Evolutionary conservation across 257 asterid species (phyloP).

Genomic region (Striga asiatica): DNA sequence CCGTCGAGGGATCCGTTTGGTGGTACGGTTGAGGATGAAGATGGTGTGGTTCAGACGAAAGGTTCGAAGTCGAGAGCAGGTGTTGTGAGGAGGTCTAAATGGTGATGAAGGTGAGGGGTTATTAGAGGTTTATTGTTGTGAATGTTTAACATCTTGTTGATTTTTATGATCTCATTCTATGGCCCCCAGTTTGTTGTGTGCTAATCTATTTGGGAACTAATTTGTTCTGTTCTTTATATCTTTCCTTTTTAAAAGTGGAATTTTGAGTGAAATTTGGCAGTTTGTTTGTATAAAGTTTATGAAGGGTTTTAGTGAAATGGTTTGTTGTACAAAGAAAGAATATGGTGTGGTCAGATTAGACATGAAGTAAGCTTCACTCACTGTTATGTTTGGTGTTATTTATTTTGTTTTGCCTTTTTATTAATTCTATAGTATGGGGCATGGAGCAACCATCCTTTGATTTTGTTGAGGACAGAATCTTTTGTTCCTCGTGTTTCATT

Average conservation of each 20-base stretch:
- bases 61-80: constrained; percentile 44
- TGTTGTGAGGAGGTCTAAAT: constrained; percentile 50
- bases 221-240: background rate
- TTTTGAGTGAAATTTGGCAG: background rate
- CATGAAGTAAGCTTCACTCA: constrained; percentile 2
- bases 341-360: background rate
- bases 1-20: constrained; percentile 31
- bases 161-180: constrained; percentile 6
- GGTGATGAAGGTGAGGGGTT: constrained; percentile 27
- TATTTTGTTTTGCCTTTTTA: no score
- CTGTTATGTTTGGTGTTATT: background rate
- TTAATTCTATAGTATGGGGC: no score
- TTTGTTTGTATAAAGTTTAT: constrained; percentile 8
- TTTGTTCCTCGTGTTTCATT: no score
- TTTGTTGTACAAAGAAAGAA: constrained; percentile 19
- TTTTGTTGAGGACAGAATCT: no score
- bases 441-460: no score
- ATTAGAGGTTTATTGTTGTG: background rate
- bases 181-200: background rate
- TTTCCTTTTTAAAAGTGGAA: background rate
- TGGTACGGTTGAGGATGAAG: constrained; percentile 25
- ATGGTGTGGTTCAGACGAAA: constrained; percentile 20
- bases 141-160: constrained; percentile 47
- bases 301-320: constrained; percentile 11
- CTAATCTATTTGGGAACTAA: no score